phyloP scores from a whole-genome alignment of 148 eudicot genomes.

The Cornus suecica region DNA sequence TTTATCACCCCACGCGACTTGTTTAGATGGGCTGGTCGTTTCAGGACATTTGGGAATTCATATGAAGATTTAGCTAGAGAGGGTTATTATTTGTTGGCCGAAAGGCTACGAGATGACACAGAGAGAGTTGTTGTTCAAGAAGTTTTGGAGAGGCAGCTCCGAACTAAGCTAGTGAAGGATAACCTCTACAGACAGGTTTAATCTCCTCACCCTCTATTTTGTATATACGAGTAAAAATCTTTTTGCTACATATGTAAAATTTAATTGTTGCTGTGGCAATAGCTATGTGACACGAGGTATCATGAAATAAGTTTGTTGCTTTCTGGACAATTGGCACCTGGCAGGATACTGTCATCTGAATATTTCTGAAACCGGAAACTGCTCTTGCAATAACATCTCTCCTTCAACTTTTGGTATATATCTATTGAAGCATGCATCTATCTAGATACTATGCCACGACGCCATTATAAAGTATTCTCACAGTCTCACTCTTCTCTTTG shows the following conservation, averaged over 20 bases:
- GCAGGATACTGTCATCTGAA: background rate
- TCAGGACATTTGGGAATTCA: constrained; percentile 50
- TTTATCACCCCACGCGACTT: constrained; percentile 95
- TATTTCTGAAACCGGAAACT: background rate
- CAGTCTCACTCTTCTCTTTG: background rate
- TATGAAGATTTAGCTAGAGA: constrained; percentile 78
- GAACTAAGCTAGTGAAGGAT: constrained; percentile 39
- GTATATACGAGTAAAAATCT: background rate
- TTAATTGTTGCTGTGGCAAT: background rate
- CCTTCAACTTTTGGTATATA: background rate
- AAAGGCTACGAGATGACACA: constrained; percentile 75
- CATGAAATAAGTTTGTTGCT: background rate
- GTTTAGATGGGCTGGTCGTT: constrained; percentile 94
- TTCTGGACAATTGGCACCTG: background rate
- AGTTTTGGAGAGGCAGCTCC: constrained; percentile 69
- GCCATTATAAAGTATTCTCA: background rate
- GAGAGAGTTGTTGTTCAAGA: constrained; percentile 75
- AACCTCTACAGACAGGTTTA: constrained; percentile 70
- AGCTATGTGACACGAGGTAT: background rate
- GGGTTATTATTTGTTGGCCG: constrained; percentile 90
- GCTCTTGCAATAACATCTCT: background rate
- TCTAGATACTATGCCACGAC: background rate
- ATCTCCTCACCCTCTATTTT: background rate
- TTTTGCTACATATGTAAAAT: background rate
- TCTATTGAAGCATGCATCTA: background rate